phyloP scores from a whole-genome alignment of 2,329 filamentous ascomycete genomes.

The Penicillium expansum region DNA sequence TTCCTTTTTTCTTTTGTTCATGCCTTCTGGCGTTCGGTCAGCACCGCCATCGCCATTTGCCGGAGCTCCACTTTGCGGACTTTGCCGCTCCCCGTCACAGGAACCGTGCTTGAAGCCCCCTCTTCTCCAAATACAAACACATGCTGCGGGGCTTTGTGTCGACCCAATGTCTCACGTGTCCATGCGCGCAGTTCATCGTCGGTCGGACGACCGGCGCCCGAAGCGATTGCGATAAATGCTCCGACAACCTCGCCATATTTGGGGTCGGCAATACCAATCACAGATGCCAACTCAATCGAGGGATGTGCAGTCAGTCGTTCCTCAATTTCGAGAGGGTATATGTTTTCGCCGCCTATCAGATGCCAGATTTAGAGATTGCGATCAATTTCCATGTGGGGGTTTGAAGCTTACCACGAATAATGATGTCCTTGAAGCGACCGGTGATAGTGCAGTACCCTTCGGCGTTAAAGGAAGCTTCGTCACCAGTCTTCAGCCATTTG shows the following conservation, averaged over 20 bases:
- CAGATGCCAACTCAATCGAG: conserved; percentile 61
- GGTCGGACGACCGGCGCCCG: conserved; percentile 40
- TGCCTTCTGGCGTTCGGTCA: conserved; percentile 33
- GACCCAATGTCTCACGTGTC: conserved; percentile 60
- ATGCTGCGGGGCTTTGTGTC: conserved; percentile 67
- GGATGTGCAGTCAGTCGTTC: conserved; percentile 67
- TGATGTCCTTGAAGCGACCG: conserved; percentile 75
- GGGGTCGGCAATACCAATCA: conserved; percentile 67
- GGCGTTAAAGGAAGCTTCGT: conserved; percentile 52
- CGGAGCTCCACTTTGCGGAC: conserved; percentile 61
- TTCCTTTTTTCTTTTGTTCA: neutral
- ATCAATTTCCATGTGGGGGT: neutral
- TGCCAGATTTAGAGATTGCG: neutral
- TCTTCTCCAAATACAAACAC: conserved; percentile 72
- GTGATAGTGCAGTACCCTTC: conserved; percentile 71
- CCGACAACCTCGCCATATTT: conserved; percentile 72
- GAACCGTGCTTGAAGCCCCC: conserved; percentile 53
- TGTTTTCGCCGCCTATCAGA: conserved; percentile 63
- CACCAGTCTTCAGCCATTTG: conserved; percentile 66
- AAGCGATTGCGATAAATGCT: conserved; percentile 53
- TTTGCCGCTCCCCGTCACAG: conserved; percentile 70
- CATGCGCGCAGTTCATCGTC: conserved; percentile 60
- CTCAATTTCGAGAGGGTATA: conserved; percentile 73
- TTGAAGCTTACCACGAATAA: conserved; percentile 60
- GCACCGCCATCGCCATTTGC: conserved; percentile 44